Base-by-base conservation (phyloP, 441 rosid genomes). In the Metrosideros polymorpha region DNA sequence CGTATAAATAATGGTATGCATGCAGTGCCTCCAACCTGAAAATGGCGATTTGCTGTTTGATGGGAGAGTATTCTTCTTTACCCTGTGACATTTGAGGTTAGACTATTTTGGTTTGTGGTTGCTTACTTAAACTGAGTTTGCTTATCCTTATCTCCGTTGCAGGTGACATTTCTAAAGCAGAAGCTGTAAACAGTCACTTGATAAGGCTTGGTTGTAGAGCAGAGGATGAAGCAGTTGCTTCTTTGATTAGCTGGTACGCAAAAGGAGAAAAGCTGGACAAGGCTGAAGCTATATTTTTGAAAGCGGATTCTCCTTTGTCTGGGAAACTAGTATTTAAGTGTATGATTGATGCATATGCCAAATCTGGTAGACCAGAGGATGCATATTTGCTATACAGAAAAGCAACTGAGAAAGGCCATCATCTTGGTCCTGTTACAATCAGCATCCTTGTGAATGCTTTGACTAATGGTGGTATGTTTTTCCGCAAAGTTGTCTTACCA, bases 381-480 rank as follows among this genome's bases (percentile, higher is more conserved):
- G 97, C 96, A 51, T 92, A 90, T 92, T 89, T 45, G 22, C 91
- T 95, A 84, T 95, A 94, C 89, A 91, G 88, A 89, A 94, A 93
- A 87, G 91, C 92, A 87, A 88, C 86, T 54, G 86, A 85, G 82
- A 91, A 83, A 82, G 95, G 92, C 82, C 90, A 89, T 71, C 86
- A 90, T 87, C 90, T 89, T 42, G 93, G 91, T 85, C 92, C 94
- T 88, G 92, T 96, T 89, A 90, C 94, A 84, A 86, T 93, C 85
- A 92, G 98, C 92, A 92, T 93, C 59, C 89, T 94, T 75, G 99
- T 95, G 89, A 94, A 95, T 89, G 91, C 96, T 82, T 89, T 96
- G 89, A 91, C 98, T 77, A 92, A 91, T 86, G 87, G 83, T 86
- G 97, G 99, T 95, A 95, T 84, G 91, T 82, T 54, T 83, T 83